Evolutionary conservation across 768 basidiomycete genomes (phyloP).

Genomic region (Lactifluus piperatus): DNA sequence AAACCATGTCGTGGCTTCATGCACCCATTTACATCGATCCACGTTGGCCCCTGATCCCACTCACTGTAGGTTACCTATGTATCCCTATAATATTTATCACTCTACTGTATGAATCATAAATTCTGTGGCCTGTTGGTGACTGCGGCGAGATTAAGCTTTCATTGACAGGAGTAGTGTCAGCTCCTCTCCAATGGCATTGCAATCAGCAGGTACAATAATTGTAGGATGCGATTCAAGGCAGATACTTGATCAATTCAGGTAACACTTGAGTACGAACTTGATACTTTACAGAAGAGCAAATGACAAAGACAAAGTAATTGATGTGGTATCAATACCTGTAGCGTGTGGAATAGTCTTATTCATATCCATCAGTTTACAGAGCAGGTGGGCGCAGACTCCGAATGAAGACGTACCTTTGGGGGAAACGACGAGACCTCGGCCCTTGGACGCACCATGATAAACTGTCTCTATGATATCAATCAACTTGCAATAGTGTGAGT

Average conservation of each 20-base stretch:
- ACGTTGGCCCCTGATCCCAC: neutral
- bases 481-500: conserved; percentile 40
- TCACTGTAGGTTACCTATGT: neutral
- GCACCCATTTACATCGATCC: too few relatives aligned
- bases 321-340: conserved; percentile 50
- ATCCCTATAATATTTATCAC: neutral
- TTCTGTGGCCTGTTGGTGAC: neutral
- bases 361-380: neutral
- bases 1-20: too few relatives aligned
- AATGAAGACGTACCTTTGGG: conserved; percentile 63
- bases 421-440: conserved; percentile 94
- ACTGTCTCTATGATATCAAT: conserved; percentile 99
- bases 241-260: neutral
- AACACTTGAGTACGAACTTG: neutral
- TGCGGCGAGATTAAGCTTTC: neutral
- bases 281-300: neutral
- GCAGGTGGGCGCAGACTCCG: neutral
- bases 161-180: neutral
- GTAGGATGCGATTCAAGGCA: neutral
- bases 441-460: conserved; percentile 95
- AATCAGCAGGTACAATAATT: neutral
- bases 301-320: neutral
- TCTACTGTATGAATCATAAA: neutral
- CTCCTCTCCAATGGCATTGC: neutral
- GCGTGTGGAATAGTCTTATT: conserved; percentile 69